Evolutionary conservation across 192 early-diverging fungal genomes (phyloP).

Genomic region (Gryganskiella cystojenkinii): DNA sequence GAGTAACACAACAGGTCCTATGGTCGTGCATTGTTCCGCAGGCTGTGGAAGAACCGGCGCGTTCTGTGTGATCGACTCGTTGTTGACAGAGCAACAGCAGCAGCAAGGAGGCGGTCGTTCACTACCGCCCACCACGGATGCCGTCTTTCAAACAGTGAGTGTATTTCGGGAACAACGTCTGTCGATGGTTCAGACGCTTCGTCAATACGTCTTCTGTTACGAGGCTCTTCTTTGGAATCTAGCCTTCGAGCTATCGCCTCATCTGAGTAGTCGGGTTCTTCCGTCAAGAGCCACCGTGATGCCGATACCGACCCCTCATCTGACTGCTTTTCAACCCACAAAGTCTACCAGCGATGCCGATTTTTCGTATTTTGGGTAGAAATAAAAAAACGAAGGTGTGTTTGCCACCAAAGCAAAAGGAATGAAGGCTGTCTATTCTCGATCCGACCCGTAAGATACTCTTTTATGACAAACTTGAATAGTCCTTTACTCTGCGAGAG

Average conservation of each 20-base stretch:
- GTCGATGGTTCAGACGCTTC: slow-evolving; percentile 83
- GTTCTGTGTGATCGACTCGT: slow-evolving; percentile 61
- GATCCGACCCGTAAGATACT: no score
- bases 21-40: slow-evolving; percentile 59
- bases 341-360: no score
- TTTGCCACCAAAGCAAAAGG: no score
- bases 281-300: no score
- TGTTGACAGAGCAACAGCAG: slow-evolving; percentile 9
- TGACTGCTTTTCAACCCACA: no score
- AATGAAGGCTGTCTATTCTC: no score
- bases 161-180: slow-evolving; percentile 81
- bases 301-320: no score
- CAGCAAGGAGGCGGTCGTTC: neutral
- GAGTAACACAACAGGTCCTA: neutral
- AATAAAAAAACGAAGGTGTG: no score
- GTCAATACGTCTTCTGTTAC: slow-evolving; percentile 88
- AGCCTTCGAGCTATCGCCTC: neutral
- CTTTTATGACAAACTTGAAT: no score
- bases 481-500: no score
- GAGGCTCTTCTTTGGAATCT: slow-evolving; percentile 75
- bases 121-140: slow-evolving; percentile 44
- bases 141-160: slow-evolving; percentile 70
- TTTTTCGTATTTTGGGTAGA: no score
- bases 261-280: no score
- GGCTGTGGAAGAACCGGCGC: slow-evolving; percentile 63